Conservation (phyloP, 1,284 basidiomycete species). For the Takashimella tepidaria region DNA sequence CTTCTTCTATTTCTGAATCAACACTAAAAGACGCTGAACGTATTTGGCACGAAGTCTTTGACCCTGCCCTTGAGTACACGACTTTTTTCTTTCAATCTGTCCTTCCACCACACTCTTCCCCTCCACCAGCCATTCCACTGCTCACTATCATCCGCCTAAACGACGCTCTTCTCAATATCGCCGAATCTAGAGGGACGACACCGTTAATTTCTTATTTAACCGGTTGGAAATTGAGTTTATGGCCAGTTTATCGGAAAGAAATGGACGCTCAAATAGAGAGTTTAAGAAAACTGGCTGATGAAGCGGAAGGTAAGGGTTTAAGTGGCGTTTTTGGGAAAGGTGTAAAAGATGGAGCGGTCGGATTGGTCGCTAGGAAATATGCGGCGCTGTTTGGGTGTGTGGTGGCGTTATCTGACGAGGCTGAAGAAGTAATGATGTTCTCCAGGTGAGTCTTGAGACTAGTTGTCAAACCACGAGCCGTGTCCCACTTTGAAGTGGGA, state of each 20-base stretch:
- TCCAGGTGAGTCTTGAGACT: slow-evolving; percentile 60
- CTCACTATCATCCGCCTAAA: slow-evolving; percentile 83
- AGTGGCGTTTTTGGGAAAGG: slow-evolving; percentile 53
- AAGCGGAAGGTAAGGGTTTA: slow-evolving; percentile 52
- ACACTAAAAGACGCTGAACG: slow-evolving; percentile 44
- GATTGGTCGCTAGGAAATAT: slow-evolving; percentile 61
- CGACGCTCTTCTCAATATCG: slow-evolving; percentile 66
- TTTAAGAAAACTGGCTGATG: slow-evolving; percentile 72
- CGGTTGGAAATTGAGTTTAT: slow-evolving; percentile 71
- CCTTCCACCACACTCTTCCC: slow-evolving; percentile 46
- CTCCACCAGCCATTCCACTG: slow-evolving; percentile 65
- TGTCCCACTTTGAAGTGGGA: no score
- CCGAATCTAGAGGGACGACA: slow-evolving; percentile 66
- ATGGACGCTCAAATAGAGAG: slow-evolving; percentile 79
- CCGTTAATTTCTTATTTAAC: slow-evolving; percentile 76
- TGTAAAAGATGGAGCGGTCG: slow-evolving; percentile 64
- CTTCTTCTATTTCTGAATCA: slow-evolving; percentile 48
- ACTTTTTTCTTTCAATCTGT: slow-evolving; percentile 46
- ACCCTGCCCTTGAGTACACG: slow-evolving; percentile 76
- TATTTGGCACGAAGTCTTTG: slow-evolving; percentile 86
- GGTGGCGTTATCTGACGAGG: slow-evolving; percentile 69
- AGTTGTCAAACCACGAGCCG: not conserved
- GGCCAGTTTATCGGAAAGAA: slow-evolving; percentile 83
- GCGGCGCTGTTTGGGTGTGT: slow-evolving; percentile 71
- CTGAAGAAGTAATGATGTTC: slow-evolving; percentile 90